phyloP scores from a whole-genome alignment of 2,329 filamentous ascomycete species.

The Plectosphaerella plurivora region DNA sequence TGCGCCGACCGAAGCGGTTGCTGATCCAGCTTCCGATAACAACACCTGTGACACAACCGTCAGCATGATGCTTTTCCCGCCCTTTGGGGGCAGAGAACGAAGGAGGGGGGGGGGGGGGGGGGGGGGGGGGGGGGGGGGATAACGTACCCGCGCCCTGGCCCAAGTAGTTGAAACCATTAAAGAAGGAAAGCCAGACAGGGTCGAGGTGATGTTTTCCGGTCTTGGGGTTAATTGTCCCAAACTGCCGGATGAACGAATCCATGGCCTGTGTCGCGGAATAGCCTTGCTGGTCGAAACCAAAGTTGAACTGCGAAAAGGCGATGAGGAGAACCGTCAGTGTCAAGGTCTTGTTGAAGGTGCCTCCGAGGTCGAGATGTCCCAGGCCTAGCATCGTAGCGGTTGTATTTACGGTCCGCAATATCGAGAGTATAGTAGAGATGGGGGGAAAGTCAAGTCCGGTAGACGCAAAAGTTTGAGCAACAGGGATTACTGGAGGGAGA shows the following conservation, averaged over 20 bases:
- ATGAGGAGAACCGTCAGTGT: slow-evolving; percentile 17
- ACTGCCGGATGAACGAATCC: slow-evolving; percentile 24
- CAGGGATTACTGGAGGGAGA: too few relatives aligned
- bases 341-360: slow-evolving; percentile 12
- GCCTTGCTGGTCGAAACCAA: slow-evolving; percentile 31
- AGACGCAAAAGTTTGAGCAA: too few relatives aligned
- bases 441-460: too few relatives aligned
- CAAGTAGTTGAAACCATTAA: slow-evolving; percentile 26
- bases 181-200: slow-evolving; percentile 26
- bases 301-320: slow-evolving; percentile 30
- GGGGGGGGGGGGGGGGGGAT: too few relatives aligned
- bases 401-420: too few relatives aligned
- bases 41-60: slow-evolving; percentile 21
- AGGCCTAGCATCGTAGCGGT: too few relatives aligned
- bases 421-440: too few relatives aligned
- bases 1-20: slow-evolving; percentile 23
- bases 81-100: too few relatives aligned
- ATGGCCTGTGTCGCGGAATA: slow-evolving; percentile 31
- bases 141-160: too few relatives aligned
- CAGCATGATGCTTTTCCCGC: too few relatives aligned
- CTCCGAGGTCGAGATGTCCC: neutral
- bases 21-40: slow-evolving; percentile 21
- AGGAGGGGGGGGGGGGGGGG: too few relatives aligned
- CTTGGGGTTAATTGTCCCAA: slow-evolving; percentile 21
- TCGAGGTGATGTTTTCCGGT: slow-evolving; percentile 17